Percentiles rank a stretch among this genome's conserved stretches.
Evolutionary conservation across 495 filamentous ascomycete species (phyloP).

Genomic region (Penicillium canescens): DNA sequence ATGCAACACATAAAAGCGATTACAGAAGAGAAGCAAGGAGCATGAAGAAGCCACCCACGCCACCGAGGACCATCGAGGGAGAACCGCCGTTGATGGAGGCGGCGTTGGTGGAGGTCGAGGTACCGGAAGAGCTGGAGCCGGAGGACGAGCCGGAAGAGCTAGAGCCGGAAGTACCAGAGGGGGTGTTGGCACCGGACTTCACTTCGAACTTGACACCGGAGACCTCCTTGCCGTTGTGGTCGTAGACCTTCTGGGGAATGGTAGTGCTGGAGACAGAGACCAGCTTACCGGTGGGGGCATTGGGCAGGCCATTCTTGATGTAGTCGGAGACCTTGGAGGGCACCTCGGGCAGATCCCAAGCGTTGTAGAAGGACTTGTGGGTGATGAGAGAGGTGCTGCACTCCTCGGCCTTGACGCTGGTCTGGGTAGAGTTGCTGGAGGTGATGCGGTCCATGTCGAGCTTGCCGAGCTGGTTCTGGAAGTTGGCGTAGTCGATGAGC

Average conservation of each 20-base stretch:
- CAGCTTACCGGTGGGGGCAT: conserved; percentile 56
- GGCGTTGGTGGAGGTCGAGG: conserved; percentile 27
- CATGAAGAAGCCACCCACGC: conserved; percentile 28
- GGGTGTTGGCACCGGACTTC: conserved; percentile 45
- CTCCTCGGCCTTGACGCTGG: conserved; percentile 49
- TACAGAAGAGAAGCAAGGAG: conserved; percentile 27
- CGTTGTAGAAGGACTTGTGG: conserved; percentile 60
- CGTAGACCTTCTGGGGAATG: conserved; percentile 55
- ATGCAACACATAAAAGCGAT: not conserved
- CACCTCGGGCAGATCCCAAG: conserved; percentile 69
- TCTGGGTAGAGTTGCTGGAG: conserved; percentile 54
- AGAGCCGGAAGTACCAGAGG: conserved; percentile 21
- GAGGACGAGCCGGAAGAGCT: conserved; percentile 35
- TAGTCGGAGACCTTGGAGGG: conserved; percentile 53
- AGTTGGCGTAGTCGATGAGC: conserved; percentile 70
- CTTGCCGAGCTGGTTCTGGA: conserved; percentile 71
- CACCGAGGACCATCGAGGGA: conserved; percentile 24
- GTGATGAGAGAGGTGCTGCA: conserved; percentile 67
- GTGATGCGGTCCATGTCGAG: conserved; percentile 67
- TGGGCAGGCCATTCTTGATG: conserved; percentile 52
- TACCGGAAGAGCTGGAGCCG: conserved; percentile 40
- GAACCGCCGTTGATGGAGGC: conserved; percentile 19
- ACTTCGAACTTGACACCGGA: conserved; percentile 53
- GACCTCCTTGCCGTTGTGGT: conserved; percentile 53
- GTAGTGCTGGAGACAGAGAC: conserved; percentile 55